Evolutionary conservation across 768 basidiomycete species (phyloP).

Genomic region (Calocybe gangraenosa): DNA sequence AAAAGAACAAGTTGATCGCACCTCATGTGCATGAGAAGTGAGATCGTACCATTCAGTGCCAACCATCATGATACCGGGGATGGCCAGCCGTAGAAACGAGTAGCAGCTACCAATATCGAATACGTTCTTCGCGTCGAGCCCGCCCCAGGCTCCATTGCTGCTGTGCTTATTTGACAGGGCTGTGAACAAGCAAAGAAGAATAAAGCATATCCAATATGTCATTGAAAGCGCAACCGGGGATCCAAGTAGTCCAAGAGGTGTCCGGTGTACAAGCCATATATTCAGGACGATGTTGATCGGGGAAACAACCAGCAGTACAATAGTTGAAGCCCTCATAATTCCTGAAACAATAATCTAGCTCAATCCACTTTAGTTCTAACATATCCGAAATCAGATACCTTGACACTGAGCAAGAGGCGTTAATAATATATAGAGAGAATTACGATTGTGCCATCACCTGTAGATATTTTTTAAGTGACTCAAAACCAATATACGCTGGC

Average conservation of each 20-base stretch:
- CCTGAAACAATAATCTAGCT: slow-evolving; percentile 33
- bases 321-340: slow-evolving; percentile 70
- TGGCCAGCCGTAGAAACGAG: slow-evolving; percentile 58
- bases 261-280: slow-evolving; percentile 59
- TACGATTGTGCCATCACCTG: slow-evolving; percentile 27
- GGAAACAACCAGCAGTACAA: slow-evolving; percentile 56
- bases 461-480: slow-evolving; percentile 74
- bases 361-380: not conserved
- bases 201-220: slow-evolving; percentile 67
- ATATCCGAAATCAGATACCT: slow-evolving; percentile 34
- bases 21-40: not conserved
- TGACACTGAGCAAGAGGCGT: slow-evolving; percentile 39
- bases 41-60: slow-evolving; percentile 69
- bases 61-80: slow-evolving; percentile 79
- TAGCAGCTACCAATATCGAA: slow-evolving; percentile 47
- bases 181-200: slow-evolving; percentile 47
- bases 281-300: slow-evolving; percentile 65
- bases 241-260: slow-evolving; percentile 58
- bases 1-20: not conserved
- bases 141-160: slow-evolving; percentile 62
- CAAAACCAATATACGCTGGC: slow-evolving; percentile 73
- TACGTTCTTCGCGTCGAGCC: slow-evolving; percentile 40
- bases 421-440: not conserved
- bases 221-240: slow-evolving; percentile 64
- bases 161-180: slow-evolving; percentile 48